Evolutionary conservation across 2,329 filamentous ascomycete species (phyloP), one percentile per base, ranked within the genome.

Genomic region (Daldinia eschscholtzii): DNA sequence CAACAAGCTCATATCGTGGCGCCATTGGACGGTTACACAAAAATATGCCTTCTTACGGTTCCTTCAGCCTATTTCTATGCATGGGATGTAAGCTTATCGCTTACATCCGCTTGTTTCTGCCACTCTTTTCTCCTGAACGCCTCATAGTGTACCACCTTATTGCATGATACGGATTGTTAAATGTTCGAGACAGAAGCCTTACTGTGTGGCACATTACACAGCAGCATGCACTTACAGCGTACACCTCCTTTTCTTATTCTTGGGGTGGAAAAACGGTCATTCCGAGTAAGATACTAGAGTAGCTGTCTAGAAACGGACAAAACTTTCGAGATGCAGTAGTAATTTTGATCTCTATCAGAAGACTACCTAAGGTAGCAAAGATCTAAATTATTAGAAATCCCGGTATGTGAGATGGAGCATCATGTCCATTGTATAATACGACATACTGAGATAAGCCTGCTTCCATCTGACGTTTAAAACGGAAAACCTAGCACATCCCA

Each of bases 1-100:
- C 18, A 55, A 55, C 33, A 39, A 9, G 10, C n/a, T 55, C 4
- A 20, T 9, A 26, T 26, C 20, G 9, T 39, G 10, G 33, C 52
- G 18, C 52, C 9, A 23, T 30, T 15, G 20, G 20, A 6, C 6
- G 0, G 52, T 55, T 37, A 55, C 52, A 39, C 52, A 1, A 15
- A 39, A 10, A 26, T 35, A 53, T 30, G 52, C 33, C 30, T 35
- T 53, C 18, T 53, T 33, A 33, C 50, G 30, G 50, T 37, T 53
- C 50, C 50, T 53, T 53, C 50, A 53, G 33, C n/a, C 52, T 37
- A 35, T 26, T 35, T 23, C 30, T 55, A 23, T 37, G 52, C 52
- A 39, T 37, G 35, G 35, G 35, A 5, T 18, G 52, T 55, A 13
- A 55, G 52, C 52, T 37, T 37, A 55, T 26, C 30, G 52, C 52